phyloP scores from a whole-genome alignment of 169 alveolate species.

The Amoebophrya sp. region DNA sequence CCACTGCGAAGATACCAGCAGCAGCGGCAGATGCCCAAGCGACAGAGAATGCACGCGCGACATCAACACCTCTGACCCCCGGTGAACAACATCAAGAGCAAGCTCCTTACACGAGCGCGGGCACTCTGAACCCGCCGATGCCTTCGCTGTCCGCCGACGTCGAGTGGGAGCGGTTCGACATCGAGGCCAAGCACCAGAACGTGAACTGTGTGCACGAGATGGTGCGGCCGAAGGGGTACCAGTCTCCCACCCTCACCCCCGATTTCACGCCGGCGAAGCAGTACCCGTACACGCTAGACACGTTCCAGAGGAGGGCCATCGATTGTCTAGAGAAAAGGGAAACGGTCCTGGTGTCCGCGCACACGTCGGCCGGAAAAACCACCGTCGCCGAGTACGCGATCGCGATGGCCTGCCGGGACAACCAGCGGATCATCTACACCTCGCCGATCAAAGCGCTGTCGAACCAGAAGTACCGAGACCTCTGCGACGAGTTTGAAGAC shows the following conservation, averaged over 20 bases:
- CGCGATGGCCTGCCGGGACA: conserved; percentile 87
- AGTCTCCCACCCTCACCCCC: not conserved
- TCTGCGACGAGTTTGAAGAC: conserved; percentile 87
- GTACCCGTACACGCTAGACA: conserved; percentile 64
- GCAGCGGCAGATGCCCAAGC: no score
- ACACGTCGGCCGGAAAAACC: conserved; percentile 98
- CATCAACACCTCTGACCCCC: no score
- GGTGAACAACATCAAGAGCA: no score
- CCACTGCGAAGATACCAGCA: no score
- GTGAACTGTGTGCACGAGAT: not conserved
- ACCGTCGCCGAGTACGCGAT: conserved; percentile 99
- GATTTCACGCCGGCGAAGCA: not conserved
- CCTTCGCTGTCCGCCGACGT: not conserved
- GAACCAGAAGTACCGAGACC: conserved; percentile 95
- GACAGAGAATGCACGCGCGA: no score
- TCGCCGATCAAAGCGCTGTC: conserved; percentile 97
- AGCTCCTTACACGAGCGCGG: no score
- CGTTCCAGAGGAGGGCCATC: conserved; percentile 86
- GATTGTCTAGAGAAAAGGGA: conserved; percentile 86
- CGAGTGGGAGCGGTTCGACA: not conserved
- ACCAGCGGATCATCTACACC: conserved; percentile 93
- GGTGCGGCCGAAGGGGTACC: not conserved
- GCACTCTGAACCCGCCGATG: no score
- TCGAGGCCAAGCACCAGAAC: not conserved
- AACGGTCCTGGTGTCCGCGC: conserved; percentile 97